Base-by-base conservation (phyloP, 2,329 filamentous ascomycete species). In the Epicoccum sorghinum region DNA sequence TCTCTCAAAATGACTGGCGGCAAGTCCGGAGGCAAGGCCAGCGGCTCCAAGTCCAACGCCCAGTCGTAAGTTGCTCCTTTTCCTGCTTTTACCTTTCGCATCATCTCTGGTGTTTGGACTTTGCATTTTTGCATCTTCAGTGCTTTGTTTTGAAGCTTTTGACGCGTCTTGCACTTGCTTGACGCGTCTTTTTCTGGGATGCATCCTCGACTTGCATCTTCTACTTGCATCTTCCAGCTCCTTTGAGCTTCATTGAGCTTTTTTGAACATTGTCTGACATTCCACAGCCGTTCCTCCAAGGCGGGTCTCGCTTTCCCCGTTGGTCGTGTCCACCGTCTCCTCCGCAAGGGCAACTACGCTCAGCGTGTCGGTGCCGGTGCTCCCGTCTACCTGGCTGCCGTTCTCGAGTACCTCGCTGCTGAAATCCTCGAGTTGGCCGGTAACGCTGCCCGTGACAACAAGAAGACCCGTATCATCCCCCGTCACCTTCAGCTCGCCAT, bases 391-490 rank as follows among this genome's bases (percentile, higher is more conserved):
- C 89, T 98, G 64, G 93, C 93, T 65, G 93, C 93, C 52, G 95
- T 99, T 51, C 91, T 99, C 44, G 95, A 99, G 83, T 99, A 99
- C 78, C 89, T 99, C 57, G 93, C 95, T 69, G 95, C 95, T 66
- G 95, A 99, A 84, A 97, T 99, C 71, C 92, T 99, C 75, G 95
- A 99, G 83, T 83, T 99, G 82, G 95, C 95, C 78, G 95, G 95
- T 72, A 99, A 99, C 80, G 95, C 95, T 73, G 95, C 95, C 63
- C 93, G 95, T 72, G 95, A 99, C 83, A 97, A 98, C 89, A 99
- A 99, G 91, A 98, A 98, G 90, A 99, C 93, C 65, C 93, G 95
- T 89, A 99, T 99, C 83, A 99, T 98, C 59, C 95, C 95, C 65
- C 92, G 95, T 80, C 95, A 99, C 81, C 87, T 99, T 42, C 95